phyloP scores from a whole-genome alignment of 257 asterid genomes.

The Voacanga thouarsii region DNA sequence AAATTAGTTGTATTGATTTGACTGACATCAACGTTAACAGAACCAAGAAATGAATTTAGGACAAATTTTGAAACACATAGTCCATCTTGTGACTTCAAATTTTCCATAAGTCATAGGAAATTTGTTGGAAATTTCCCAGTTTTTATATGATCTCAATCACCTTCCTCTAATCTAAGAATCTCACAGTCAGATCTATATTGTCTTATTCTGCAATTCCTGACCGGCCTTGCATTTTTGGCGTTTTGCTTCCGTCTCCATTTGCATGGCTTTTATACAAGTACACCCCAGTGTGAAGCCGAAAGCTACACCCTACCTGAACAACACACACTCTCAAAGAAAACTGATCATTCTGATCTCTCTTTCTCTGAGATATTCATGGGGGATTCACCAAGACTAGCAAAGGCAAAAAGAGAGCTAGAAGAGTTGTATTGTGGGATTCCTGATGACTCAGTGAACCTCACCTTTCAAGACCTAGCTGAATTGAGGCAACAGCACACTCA shows the following conservation, averaged over 20 bases:
- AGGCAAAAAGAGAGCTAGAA: conserved; percentile 62
- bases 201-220: neutral
- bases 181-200: neutral
- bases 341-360: neutral
- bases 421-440: conserved; percentile 69
- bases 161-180: neutral
- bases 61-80: neutral
- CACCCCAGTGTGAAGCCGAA: neutral
- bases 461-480: conserved; percentile 68
- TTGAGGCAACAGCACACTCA: conserved; percentile 25
- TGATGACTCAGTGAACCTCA: conserved; percentile 83
- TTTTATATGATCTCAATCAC: neutral
- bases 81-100: neutral
- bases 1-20: neutral
- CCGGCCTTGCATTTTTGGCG: conserved; percentile 11
- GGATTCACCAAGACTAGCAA: conserved; percentile 38
- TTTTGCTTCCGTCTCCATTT: neutral
- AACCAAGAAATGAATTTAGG: neutral
- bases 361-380: conserved; percentile 33
- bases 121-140: neutral
- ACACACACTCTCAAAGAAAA: neutral
- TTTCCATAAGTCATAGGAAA: neutral
- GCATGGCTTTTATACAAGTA: neutral
- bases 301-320: neutral
- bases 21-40: neutral